These are phyloP conservation scores for Hagleromyces aurorensis DNA, from an alignment of 805 yeast species.

Conservation along the genomic window DNA sequence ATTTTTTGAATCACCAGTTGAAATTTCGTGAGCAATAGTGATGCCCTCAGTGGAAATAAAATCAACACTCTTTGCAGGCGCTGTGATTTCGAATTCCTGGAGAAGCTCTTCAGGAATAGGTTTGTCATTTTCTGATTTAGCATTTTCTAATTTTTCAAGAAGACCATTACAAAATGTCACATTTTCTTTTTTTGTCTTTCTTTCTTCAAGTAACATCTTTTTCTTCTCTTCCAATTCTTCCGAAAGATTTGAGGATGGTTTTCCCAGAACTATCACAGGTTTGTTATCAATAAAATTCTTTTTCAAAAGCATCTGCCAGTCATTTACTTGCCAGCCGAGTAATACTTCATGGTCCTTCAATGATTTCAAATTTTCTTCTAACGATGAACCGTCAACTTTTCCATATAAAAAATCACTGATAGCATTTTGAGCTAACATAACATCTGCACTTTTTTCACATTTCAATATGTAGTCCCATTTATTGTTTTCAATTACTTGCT, in stretches of 20 bases:
- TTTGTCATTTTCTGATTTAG: conserved; percentile 60
- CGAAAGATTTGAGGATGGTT: conserved; percentile 56
- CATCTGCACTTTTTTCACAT: conserved; percentile 53
- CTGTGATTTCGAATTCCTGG: conserved; percentile 57
- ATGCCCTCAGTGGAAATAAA: conserved; percentile 67
- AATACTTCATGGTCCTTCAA: conserved; percentile 49
- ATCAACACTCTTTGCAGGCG: conserved; percentile 57
- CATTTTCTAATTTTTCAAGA: conserved; percentile 45
- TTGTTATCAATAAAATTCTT: conserved; percentile 51
- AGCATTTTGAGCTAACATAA: conserved; percentile 54
- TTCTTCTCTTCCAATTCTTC: conserved; percentile 43
- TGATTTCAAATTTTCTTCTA: conserved; percentile 46
- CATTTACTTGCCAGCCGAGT: conserved; percentile 47
- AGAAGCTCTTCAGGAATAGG: conserved; percentile 69
- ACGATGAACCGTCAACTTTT: conserved; percentile 46
- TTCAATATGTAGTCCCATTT: conserved; percentile 52
- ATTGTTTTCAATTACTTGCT: conserved; percentile 58
- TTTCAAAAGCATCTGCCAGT: conserved; percentile 58
- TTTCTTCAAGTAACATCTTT: conserved; percentile 40
- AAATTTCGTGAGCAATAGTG: conserved; percentile 43
- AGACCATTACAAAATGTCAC: too few relatives aligned
- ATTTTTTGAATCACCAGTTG: conserved; percentile 27
- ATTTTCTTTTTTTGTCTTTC: conserved; percentile 52
- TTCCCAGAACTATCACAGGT: conserved; percentile 59
- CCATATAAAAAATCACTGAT: conserved; percentile 81